These are phyloP conservation scores for Hippophae tibetana DNA, from an alignment of 306 rosid genomes.

Conservation along the genomic window DNA sequence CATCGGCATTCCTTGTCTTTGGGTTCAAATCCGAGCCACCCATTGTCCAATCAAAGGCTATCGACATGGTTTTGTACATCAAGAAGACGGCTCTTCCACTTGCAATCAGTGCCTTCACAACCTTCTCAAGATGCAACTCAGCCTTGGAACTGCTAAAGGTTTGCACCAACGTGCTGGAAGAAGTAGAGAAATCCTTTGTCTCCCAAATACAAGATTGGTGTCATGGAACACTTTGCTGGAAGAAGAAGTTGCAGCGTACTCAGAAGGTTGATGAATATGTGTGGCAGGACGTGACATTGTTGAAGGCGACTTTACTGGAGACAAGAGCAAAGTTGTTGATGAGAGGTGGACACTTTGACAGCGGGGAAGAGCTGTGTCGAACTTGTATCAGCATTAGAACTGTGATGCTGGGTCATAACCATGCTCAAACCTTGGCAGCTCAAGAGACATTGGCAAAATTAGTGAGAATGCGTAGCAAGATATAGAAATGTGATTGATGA, in stretches of 20 bases:
- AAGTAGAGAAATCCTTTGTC: constrained; percentile 80
- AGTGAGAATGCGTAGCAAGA: constrained; percentile 77
- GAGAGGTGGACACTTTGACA: constrained; percentile 69
- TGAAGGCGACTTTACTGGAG: constrained; percentile 79
- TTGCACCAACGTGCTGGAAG: constrained; percentile 78
- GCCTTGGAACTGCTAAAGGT: constrained; percentile 72
- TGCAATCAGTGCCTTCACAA: constrained; percentile 68
- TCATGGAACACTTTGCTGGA: constrained; percentile 69
- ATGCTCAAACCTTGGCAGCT: constrained; percentile 73
- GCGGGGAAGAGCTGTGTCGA: constrained; percentile 67
- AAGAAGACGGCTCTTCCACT: constrained; percentile 70
- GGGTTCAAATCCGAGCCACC: constrained; percentile 90
- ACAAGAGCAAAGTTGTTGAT: constrained; percentile 72
- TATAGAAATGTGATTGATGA: constrained; percentile 15
- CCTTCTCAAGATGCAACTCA: constrained; percentile 73
- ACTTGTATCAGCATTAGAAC: constrained; percentile 84
- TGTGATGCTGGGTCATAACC: constrained; percentile 81
- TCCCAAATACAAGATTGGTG: constrained; percentile 87
- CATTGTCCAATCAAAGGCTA: constrained; percentile 46
- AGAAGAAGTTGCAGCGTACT: constrained; percentile 47
- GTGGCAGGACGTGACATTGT: constrained; percentile 84
- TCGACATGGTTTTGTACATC: constrained; percentile 60
- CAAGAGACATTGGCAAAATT: constrained; percentile 76
- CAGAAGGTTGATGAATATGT: constrained; percentile 70
- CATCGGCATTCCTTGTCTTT: constrained; percentile 77